Evolutionary conservation across 257 asterid genomes (phyloP).

Genomic region (Solanum chmielewskii): DNA sequence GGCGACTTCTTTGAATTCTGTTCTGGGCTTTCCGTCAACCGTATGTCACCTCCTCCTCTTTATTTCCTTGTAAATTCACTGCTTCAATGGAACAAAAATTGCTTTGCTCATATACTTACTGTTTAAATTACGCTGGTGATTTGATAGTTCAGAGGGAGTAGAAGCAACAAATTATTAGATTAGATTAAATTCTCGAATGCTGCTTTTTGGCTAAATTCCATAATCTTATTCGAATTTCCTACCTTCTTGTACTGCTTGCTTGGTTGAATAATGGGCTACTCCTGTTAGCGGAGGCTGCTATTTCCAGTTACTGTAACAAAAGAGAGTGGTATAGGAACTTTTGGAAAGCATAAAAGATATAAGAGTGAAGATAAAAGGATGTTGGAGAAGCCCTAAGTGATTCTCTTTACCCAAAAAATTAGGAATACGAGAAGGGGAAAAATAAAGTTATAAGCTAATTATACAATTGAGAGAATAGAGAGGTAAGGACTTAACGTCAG

Average conservation of each 20-base stretch:
- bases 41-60: slow-evolving; percentile 19
- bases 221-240: neutral
- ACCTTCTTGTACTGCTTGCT: neutral
- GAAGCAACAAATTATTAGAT: neutral
- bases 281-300: neutral
- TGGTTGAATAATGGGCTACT: neutral
- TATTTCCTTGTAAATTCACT: neutral
- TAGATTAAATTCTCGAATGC: neutral
- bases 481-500: neutral
- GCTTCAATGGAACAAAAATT: neutral
- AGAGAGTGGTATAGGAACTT: neutral
- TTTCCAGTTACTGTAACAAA: neutral
- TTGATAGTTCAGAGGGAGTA: neutral
- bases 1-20: slow-evolving; percentile 54
- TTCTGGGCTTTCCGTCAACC: slow-evolving; percentile 31
- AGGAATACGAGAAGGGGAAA: neutral
- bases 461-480: neutral
- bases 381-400: neutral
- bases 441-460: neutral
- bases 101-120: neutral
- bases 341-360: neutral
- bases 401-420: neutral
- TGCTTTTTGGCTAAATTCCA: neutral
- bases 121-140: neutral
- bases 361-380: neutral